Base-by-base conservation (phyloP, 768 basidiomycete species). In the Hericium rajendrae region DNA sequence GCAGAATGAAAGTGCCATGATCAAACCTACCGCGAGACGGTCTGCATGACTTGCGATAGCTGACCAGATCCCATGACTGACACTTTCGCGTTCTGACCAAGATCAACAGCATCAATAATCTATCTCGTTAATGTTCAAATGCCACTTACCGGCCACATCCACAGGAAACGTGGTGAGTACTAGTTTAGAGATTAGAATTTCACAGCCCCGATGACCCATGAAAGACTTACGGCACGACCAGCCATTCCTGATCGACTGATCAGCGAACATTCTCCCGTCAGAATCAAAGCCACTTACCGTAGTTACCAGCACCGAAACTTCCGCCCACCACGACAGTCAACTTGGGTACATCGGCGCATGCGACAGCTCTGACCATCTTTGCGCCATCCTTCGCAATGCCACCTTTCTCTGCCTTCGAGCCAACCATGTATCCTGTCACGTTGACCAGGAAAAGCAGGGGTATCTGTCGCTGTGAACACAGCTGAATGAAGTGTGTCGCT, bases 361-460 rank as follows among this genome's bases (percentile, higher is more conserved):
- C 91, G 16, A 94, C 92, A 6, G 92, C 91, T 48, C 94, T 85
- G 64, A 97, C 94, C 91, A 97, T 94, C 77, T 97, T 97, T 6
- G 94, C 94, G 40, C 90, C 90, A 66, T 97, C 92, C 72, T 94
- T 94, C 4, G 93, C 93, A 62, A 97, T 97, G 0, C 94, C 94
- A 2, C 91, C 93, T 64, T 81, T 82, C 72, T 97, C 94, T 18
- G 94, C 94, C 62, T 94, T 94, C 4, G 90, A 93, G 5, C 94
- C 94, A 3, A 97, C 94, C 94, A 97, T 97, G 66, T 97, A 97
- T 77, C 90, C 91, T 2, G 91, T 91, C n/a, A 97, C 91, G 66
- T 97, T 97, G 48, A 95, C 94, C 43, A 97, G 79, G 78, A 97
- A 97, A 18, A 97, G 76, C 2, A 97, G 72, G 0, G 94, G 94